A percentile compares a stretch with the other conserved stretches of the same genome.
These are phyloP conservation scores for Fraxinus latifolia DNA, from an alignment of 305 asterid genomes.

Conservation along the genomic window DNA sequence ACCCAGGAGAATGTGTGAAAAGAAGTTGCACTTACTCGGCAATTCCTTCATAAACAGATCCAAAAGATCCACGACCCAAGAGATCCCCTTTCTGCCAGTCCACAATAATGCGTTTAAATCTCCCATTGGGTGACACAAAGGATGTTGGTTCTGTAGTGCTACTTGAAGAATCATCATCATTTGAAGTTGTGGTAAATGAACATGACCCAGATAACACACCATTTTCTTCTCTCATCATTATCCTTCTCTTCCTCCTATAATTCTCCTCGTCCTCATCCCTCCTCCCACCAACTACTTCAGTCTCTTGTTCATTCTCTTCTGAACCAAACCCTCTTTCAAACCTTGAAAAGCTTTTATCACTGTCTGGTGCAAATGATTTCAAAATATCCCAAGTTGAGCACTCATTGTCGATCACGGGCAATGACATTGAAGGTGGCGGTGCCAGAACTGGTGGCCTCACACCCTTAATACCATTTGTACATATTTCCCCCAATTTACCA, in stretches of 20 bases:
- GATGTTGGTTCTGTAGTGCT: constrained; percentile 63
- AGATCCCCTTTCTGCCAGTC: constrained; percentile 84
- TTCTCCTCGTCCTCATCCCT: constrained; percentile 30
- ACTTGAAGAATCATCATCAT: constrained; percentile 85
- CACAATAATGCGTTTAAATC: constrained; percentile 47
- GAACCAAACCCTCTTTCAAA: constrained; percentile 29
- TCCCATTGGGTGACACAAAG: constrained; percentile 65
- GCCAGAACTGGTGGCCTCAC: constrained; percentile 60
- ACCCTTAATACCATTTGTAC: constrained; percentile 62
- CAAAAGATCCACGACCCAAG: constrained; percentile 92
- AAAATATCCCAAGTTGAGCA: constrained; percentile 78
- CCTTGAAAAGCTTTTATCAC: constrained; percentile 28
- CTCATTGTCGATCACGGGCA: constrained; percentile 46
- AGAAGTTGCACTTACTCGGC: constrained; percentile 58
- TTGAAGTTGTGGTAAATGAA: constrained; percentile 64
- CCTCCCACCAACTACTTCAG: constrained; percentile 24
- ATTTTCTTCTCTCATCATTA: constrained; percentile 34
- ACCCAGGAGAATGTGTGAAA: background rate
- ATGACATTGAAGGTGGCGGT: constrained; percentile 58
- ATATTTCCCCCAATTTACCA: constrained; percentile 25
- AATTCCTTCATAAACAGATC: constrained; percentile 92
- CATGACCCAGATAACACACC: constrained; percentile 47
- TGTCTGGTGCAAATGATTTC: constrained; percentile 62
- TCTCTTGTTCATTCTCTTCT: constrained; percentile 34
- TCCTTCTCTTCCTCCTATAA: constrained; percentile 31